These are phyloP conservation scores for Agrocybe praecox DNA, from an alignment of 768 basidiomycete genomes.

Conservation along the genomic window DNA sequence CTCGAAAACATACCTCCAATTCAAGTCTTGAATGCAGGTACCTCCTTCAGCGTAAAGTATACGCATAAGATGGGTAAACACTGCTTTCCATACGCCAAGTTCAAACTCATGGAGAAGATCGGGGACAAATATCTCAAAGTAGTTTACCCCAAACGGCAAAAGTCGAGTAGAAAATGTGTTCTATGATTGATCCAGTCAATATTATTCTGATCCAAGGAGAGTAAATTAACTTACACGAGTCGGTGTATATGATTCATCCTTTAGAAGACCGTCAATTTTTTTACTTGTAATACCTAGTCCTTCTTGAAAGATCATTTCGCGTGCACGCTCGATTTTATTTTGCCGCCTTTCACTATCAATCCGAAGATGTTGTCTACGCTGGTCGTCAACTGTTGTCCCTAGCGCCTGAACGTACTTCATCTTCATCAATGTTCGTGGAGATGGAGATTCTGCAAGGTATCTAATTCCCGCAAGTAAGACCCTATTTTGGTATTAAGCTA, in stretches of 20 bases:
- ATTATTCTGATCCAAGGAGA: no score
- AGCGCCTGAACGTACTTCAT: slow-evolving; percentile 14
- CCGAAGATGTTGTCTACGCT: slow-evolving; percentile 9
- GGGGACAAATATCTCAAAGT: slow-evolving; percentile 29
- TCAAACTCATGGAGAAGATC: slow-evolving; percentile 45
- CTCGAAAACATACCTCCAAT: slow-evolving; percentile 11
- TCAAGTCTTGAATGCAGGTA: slow-evolving; percentile 10
- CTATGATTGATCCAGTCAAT: no score
- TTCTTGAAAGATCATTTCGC: slow-evolving; percentile 22
- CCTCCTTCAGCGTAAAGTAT: slow-evolving; percentile 25
- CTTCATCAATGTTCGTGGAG: slow-evolving; percentile 28
- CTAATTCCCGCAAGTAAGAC: slow-evolving; percentile 26
- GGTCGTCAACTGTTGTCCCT: slow-evolving; percentile 22
- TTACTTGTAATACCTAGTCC: slow-evolving; percentile 19
- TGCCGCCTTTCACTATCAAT: slow-evolving; percentile 1
- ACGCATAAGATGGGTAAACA: slow-evolving; percentile 36
- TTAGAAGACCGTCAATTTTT: slow-evolving; percentile 19
- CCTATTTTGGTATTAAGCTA: neutral
- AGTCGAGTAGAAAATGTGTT: slow-evolving; percentile 32
- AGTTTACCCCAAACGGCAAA: slow-evolving; percentile 22
- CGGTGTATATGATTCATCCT: slow-evolving; percentile 20
- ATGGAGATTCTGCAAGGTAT: slow-evolving; percentile 32
- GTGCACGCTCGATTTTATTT: slow-evolving; percentile 15
- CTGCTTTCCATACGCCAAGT: slow-evolving; percentile 38
- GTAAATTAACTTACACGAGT: slow-evolving; percentile 29